A percentile compares a stretch with the other conserved stretches of the same genome.
These are phyloP conservation scores for Nematocida parisii DNA, from an alignment of 371 early-diverging fungal species.

Conservation along the genomic window DNA sequence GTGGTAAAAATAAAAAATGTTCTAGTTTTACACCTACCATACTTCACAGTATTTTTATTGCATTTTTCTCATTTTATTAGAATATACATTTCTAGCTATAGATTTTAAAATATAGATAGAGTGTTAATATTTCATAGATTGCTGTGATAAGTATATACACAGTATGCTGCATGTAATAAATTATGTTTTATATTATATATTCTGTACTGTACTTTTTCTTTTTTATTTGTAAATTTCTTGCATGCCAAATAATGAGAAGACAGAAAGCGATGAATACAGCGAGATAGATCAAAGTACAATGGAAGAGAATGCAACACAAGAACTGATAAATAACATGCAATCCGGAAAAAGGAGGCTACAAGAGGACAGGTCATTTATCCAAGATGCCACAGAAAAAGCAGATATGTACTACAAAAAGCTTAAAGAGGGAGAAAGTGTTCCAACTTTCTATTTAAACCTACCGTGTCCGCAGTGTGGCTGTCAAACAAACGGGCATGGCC, in stretches of 20 bases:
- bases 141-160: too few species aligned
- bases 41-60: too few species aligned
- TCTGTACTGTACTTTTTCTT: not conserved
- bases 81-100: too few species aligned
- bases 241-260: not conserved
- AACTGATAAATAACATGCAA: not conserved
- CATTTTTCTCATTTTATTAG: too few species aligned
- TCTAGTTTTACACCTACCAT: too few species aligned
- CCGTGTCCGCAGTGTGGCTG: slow-evolving; percentile 20
- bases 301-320: not conserved
- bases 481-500: slow-evolving; percentile 5
- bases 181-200: too few species aligned
- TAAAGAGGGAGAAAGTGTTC: slow-evolving; percentile 4
- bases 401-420: slow-evolving; percentile 9
- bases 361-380: not conserved
- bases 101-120: too few species aligned
- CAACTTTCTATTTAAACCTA: slow-evolving; percentile 10
- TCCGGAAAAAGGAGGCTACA: not conserved
- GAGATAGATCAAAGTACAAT: not conserved
- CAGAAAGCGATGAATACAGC: not conserved
- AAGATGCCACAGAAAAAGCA: not conserved
- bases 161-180: too few species aligned
- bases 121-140: too few species aligned
- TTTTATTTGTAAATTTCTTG: not conserved
- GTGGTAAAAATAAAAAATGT: too few species aligned